These are phyloP conservation scores for Verticillium zaregamsianum DNA, from an alignment of 2,329 filamentous ascomycete genomes.

Conservation along the genomic window DNA sequence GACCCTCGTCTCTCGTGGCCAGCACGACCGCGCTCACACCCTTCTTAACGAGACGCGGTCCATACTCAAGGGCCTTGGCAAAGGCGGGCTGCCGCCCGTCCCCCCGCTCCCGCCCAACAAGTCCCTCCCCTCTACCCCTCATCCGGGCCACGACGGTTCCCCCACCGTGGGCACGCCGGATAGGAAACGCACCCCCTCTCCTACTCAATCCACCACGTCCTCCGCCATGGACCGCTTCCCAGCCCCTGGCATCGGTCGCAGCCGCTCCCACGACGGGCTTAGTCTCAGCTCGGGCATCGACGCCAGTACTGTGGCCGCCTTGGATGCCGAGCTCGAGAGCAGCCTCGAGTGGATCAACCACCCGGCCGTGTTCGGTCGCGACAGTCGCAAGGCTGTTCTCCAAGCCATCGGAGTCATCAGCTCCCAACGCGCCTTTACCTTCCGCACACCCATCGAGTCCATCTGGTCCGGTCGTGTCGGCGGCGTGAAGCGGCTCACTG, in stretches of 20 bases:
- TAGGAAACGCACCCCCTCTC: slow-evolving; percentile 34
- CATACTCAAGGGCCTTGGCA: slow-evolving; percentile 92
- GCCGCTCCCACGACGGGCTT: slow-evolving; percentile 54
- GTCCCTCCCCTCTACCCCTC: slow-evolving; percentile 32
- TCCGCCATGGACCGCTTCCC: slow-evolving; percentile 47
- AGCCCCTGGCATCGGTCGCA: slow-evolving; percentile 36
- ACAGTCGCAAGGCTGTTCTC: slow-evolving; percentile 90
- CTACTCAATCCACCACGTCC: slow-evolving; percentile 41
- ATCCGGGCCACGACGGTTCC: slow-evolving; percentile 45
- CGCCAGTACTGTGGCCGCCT: slow-evolving; percentile 70
- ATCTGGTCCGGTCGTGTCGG: slow-evolving; percentile 82
- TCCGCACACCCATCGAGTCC: slow-evolving; percentile 82
- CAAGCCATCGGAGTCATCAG: slow-evolving; percentile 97
- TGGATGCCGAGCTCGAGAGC: slow-evolving; percentile 86
- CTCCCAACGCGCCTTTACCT: slow-evolving; percentile 89
- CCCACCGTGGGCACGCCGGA: slow-evolving; percentile 35
- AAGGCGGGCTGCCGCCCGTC: slow-evolving; percentile 87
- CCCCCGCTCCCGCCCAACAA: slow-evolving; percentile 50
- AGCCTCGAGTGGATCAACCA: slow-evolving; percentile 97
- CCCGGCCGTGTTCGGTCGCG: slow-evolving; percentile 87
- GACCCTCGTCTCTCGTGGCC: slow-evolving; percentile 83
- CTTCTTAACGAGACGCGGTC: slow-evolving; percentile 89
- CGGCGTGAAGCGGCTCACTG: slow-evolving; percentile 77
- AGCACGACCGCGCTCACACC: slow-evolving; percentile 91
- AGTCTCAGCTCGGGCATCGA: slow-evolving; percentile 74